Evolutionary conservation across 768 basidiomycete species (phyloP).

Genomic region (Suillus hirtellus): DNA sequence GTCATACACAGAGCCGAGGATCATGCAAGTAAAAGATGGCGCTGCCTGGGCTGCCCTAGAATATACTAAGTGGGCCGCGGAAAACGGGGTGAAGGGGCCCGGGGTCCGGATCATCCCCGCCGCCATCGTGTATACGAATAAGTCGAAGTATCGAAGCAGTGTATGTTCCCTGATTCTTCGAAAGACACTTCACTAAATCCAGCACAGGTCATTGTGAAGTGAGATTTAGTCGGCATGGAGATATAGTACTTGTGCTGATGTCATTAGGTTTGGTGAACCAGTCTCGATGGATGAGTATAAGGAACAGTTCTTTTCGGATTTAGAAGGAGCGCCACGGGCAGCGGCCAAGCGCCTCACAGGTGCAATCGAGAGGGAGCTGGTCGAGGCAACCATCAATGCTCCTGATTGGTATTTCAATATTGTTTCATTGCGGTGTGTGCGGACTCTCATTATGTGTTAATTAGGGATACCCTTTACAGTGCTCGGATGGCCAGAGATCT

Average conservation of each 20-base stretch:
- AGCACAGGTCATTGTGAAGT: slow-evolving; percentile 72
- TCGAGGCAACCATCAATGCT: slow-evolving; percentile 84
- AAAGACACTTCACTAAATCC: slow-evolving; percentile 17
- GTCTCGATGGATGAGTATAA: slow-evolving; percentile 75
- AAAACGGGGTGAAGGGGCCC: slow-evolving; percentile 48
- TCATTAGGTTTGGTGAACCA: slow-evolving; percentile 76
- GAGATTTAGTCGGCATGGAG: slow-evolving; percentile 27
- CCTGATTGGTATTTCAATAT: slow-evolving; percentile 77
- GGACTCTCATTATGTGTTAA: slow-evolving; percentile 23
- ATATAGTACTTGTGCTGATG: slow-evolving; percentile 13
- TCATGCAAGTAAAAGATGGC: slow-evolving; percentile 93
- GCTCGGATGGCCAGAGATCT: slow-evolving; percentile 93
- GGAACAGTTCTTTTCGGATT: slow-evolving; percentile 71
- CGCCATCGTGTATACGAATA: slow-evolving; percentile 93
- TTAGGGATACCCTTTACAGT: slow-evolving; percentile 86
- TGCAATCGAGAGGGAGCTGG: slow-evolving; percentile 66
- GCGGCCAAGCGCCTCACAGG: slow-evolving; percentile 88
- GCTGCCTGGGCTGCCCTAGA: slow-evolving; percentile 95
- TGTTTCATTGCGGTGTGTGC: slow-evolving; percentile 13
- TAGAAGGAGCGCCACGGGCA: slow-evolving; percentile 66
- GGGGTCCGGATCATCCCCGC: slow-evolving; percentile 72
- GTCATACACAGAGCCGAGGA: slow-evolving; percentile 89
- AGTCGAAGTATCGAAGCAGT: slow-evolving; percentile 89
- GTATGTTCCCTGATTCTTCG: slow-evolving; percentile 52
- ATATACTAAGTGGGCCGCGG: slow-evolving; percentile 77